These are phyloP conservation scores for Recurvomyces mirabilis DNA, from an alignment of 495 filamentous ascomycete species.

Conservation along the genomic window DNA sequence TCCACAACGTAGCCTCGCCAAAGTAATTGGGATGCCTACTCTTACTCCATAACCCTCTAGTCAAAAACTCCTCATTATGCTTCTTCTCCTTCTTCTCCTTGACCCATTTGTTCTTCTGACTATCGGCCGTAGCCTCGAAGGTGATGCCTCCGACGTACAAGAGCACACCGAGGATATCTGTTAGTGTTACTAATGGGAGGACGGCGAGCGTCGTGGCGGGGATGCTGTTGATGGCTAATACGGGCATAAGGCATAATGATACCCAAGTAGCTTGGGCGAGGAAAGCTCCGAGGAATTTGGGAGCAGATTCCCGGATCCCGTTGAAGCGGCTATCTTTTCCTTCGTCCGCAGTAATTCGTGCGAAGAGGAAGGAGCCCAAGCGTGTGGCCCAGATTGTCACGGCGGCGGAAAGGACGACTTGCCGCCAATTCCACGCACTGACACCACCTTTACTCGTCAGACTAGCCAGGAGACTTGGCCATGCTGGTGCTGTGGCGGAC, in stretches of 20 bases:
- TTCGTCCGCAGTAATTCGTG: constrained; percentile 38
- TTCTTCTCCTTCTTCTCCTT: constrained; percentile 44
- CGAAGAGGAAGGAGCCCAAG: constrained; percentile 49
- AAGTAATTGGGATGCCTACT: constrained; percentile 59
- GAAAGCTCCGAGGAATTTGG: constrained; percentile 45
- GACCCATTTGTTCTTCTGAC: constrained; percentile 48
- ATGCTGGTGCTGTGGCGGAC: constrained; percentile 33
- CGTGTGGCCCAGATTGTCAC: constrained; percentile 48
- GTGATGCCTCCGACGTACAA: constrained; percentile 46
- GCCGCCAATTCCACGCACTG: constrained; percentile 47
- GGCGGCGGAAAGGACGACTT: constrained; percentile 45
- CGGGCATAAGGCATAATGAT: constrained; percentile 48
- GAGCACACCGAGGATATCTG: constrained; percentile 42
- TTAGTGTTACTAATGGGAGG: constrained; percentile 30
- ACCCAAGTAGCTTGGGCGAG: constrained; percentile 53
- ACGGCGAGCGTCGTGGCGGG: constrained; percentile 37
- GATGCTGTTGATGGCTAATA: constrained; percentile 48
- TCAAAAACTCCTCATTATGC: constrained; percentile 53
- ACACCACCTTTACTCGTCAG: constrained; percentile 28
- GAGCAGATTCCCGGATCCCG: constrained; percentile 40
- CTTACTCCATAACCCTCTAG: constrained; percentile 45
- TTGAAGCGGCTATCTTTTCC: constrained; percentile 54
- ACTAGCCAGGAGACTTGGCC: constrained; percentile 36
- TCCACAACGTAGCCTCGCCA: constrained; percentile 55
- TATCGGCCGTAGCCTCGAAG: constrained; percentile 48